phyloP scores from a whole-genome alignment of 176 grass and related monocot genomes.

The Oryza punctata region DNA sequence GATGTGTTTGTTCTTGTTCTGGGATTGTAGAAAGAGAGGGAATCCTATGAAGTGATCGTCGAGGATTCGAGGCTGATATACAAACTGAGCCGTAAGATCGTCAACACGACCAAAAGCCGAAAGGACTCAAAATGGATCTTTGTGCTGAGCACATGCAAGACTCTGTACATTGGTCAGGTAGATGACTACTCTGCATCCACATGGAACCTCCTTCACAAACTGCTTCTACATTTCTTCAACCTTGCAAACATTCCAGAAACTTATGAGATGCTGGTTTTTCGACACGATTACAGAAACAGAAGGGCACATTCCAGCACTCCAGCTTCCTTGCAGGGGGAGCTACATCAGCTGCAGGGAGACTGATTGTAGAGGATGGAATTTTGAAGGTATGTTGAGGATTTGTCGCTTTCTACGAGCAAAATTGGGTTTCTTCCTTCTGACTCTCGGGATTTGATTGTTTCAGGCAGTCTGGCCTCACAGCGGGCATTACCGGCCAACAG shows the following conservation, averaged over 20 bases:
- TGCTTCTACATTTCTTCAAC: not conserved
- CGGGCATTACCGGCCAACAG: slow-evolving; percentile 69
- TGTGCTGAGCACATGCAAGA: slow-evolving; percentile 78
- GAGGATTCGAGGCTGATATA: slow-evolving; percentile 68
- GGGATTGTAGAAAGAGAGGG: slow-evolving; percentile 74
- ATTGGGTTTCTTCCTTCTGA: not conserved
- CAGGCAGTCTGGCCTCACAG: slow-evolving; percentile 78
- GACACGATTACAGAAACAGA: slow-evolving; percentile 52
- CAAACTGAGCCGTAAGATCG: slow-evolving; percentile 57
- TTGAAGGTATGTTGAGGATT: slow-evolving; percentile 47
- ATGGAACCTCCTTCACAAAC: not conserved
- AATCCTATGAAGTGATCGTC: slow-evolving; percentile 66
- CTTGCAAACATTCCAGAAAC: not conserved
- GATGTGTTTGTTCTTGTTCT: not conserved
- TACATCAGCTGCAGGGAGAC: slow-evolving; percentile 68
- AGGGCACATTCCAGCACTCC: slow-evolving; percentile 77
- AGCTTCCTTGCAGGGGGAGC: slow-evolving; percentile 87
- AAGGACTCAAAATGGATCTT: slow-evolving; percentile 80
- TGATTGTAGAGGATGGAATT: slow-evolving; percentile 59
- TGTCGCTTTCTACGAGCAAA: not conserved
- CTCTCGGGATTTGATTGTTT: not conserved
- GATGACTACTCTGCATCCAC: slow-evolving; percentile 2
- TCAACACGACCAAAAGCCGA: slow-evolving; percentile 44
- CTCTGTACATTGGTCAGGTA: slow-evolving; percentile 71
- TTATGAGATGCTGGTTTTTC: not conserved